These are phyloP conservation scores for Cytidiella melzeri DNA, from an alignment of 768 basidiomycete genomes.

Conservation along the genomic window DNA sequence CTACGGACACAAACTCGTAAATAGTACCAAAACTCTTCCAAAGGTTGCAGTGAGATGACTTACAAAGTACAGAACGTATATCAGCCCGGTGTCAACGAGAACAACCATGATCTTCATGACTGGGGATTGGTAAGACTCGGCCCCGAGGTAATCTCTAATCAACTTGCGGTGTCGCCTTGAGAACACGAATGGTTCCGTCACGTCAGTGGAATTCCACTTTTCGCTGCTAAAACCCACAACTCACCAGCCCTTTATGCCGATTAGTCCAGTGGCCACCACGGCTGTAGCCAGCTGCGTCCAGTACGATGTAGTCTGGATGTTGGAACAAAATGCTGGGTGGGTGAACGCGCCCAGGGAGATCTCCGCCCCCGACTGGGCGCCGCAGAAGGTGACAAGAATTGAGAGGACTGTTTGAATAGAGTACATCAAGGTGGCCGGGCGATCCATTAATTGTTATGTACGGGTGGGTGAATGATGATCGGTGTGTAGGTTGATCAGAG, in stretches of 20 bases:
- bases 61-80: slow-evolving; percentile 22
- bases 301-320: slow-evolving; percentile 20
- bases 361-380: slow-evolving; percentile 10
- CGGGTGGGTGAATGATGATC: neutral
- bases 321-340: slow-evolving; percentile 16
- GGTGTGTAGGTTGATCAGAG: neutral
- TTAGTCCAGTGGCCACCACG: slow-evolving; percentile 14
- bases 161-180: neutral
- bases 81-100: slow-evolving; percentile 19
- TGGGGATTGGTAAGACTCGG: neutral
- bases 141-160: neutral
- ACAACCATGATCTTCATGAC: slow-evolving; percentile 13
- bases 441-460: neutral
- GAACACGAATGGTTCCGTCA: neutral
- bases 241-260: slow-evolving; percentile 18
- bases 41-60: neutral
- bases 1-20: neutral
- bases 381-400: slow-evolving; percentile 18
- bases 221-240: neutral
- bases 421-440: neutral
- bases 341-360: slow-evolving; percentile 14
- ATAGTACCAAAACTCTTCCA: neutral
- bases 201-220: neutral
- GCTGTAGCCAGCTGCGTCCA: slow-evolving; percentile 16
- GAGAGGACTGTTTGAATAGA: slow-evolving; percentile 11